Percentiles rank a stretch among this genome's conserved stretches.
phyloP scores from a whole-genome alignment of 1,139 yeast species.

The Meyerozyma smithsonii region DNA sequence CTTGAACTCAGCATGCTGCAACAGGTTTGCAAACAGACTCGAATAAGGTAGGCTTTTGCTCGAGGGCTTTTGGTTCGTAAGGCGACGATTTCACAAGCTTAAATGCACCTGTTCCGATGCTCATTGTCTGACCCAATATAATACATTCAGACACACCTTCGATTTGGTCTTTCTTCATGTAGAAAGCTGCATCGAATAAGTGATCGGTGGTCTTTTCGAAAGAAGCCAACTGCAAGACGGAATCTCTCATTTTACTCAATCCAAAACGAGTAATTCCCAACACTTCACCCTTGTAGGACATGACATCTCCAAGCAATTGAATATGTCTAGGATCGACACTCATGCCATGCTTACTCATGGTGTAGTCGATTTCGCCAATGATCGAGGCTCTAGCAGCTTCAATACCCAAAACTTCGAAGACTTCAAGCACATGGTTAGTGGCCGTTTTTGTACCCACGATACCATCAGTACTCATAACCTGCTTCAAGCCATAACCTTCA shows the following conservation, averaged over 20 bases:
- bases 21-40: conserved; percentile 28
- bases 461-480: conserved; percentile 98
- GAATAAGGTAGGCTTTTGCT: conserved; percentile 54
- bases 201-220: conserved; percentile 99
- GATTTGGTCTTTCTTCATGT: conserved; percentile 90
- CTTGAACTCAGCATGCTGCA: conserved; percentile 2
- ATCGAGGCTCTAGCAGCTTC: conserved; percentile 96
- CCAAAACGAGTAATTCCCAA: conserved; percentile 98
- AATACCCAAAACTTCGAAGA: conserved; percentile 85
- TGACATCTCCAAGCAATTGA: conserved; percentile 94
- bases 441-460: conserved; percentile 81
- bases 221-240: conserved; percentile 93
- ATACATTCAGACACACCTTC: conserved; percentile 99
- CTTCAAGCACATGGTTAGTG: conserved; percentile 91
- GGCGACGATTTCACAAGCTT: conserved; percentile 65
- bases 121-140: conserved; percentile 95
- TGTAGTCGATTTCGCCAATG: conserved; percentile 90
- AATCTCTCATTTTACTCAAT: conserved; percentile 96
- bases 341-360: conserved; percentile 99
- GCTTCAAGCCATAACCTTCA: conserved; percentile 95
- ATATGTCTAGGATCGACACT: conserved; percentile 99
- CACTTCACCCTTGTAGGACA: conserved; percentile 98
- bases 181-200: conserved; percentile 95
- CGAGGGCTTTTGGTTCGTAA: conserved; percentile 39
- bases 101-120: conserved; percentile 96